phyloP scores from a whole-genome alignment of 257 asterid genomes.

The Przewalskia tangutica region DNA sequence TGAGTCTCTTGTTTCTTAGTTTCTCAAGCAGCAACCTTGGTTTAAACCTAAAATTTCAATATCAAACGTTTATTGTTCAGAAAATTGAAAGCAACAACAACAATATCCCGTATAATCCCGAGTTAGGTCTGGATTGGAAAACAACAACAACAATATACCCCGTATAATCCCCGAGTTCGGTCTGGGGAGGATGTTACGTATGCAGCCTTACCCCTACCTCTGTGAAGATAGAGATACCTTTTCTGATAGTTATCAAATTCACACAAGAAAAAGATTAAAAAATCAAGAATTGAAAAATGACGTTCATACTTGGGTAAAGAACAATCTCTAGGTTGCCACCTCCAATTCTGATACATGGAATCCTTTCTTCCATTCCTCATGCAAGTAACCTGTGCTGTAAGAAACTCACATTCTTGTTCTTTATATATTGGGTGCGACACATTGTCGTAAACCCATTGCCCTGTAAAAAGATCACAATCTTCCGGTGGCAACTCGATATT shows the following conservation, averaged over 20 bases:
- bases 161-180: no score
- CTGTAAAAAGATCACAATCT: constrained; percentile 57
- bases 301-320: constrained; percentile 55
- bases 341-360: constrained; percentile 68
- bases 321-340: constrained; percentile 86
- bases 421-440: constrained; percentile 45
- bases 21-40: constrained; percentile 56
- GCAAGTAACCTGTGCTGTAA: constrained; percentile 82
- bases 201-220: no score
- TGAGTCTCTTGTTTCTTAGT: constrained; percentile 74
- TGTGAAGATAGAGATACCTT: no score
- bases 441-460: constrained; percentile 69
- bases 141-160: no score
- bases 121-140: no score
- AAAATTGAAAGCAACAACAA: neutral
- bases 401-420: constrained; percentile 59
- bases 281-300: neutral
- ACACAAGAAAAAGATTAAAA: neutral
- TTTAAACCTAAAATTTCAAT: constrained; percentile 39
- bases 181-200: no score
- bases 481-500: constrained; percentile 46
- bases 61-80: neutral
- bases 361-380: constrained; percentile 65
- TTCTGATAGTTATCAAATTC: no score
- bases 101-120: no score